phyloP scores from a whole-genome alignment of 2,329 filamentous ascomycete genomes.

The Chaetomium globosum region DNA sequence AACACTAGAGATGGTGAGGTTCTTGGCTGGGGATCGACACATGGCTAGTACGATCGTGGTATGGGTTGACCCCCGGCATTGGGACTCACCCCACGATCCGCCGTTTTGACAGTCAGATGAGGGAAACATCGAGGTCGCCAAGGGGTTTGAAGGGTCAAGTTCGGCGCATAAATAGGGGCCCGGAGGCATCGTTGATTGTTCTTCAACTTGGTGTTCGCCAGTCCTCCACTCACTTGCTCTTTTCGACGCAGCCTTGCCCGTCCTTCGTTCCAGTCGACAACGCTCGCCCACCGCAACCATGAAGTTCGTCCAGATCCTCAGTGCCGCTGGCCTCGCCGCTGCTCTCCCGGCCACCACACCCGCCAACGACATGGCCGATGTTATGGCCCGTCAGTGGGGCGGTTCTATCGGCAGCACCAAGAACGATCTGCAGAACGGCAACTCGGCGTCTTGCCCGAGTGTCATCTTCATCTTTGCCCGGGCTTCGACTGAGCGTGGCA shows the following conservation, averaged over 20 bases:
- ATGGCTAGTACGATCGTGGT: neutral
- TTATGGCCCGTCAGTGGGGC: constrained; percentile 3
- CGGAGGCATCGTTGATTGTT: neutral
- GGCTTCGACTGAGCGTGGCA: constrained; percentile 45
- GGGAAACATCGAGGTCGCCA: neutral
- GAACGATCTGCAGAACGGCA: constrained; percentile 29
- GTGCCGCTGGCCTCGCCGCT: constrained; percentile 8
- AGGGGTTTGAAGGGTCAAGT: neutral
- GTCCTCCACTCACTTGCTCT: neutral
- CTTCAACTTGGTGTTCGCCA: neutral
- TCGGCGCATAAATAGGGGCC: neutral
- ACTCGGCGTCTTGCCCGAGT: constrained; percentile 39
- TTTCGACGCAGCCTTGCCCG: neutral
- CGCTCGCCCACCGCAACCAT: constrained; percentile 3
- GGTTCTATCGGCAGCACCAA: constrained; percentile 11
- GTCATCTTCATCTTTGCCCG: constrained; percentile 48
- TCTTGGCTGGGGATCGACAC: neutral
- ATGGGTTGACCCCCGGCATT: neutral
- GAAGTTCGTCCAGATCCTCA: constrained; percentile 12
- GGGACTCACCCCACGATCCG: neutral
- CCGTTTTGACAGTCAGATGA: neutral
- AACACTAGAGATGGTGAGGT: constrained; percentile 2
- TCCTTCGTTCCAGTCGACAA: neutral
- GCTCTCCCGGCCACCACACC: constrained; percentile 3
- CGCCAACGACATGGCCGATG: neutral